Percentiles rank a stretch among this genome's conserved stretches.
Conservation (phyloP, 164 flowering plant species). For the Saururus chinensis region DNA sequence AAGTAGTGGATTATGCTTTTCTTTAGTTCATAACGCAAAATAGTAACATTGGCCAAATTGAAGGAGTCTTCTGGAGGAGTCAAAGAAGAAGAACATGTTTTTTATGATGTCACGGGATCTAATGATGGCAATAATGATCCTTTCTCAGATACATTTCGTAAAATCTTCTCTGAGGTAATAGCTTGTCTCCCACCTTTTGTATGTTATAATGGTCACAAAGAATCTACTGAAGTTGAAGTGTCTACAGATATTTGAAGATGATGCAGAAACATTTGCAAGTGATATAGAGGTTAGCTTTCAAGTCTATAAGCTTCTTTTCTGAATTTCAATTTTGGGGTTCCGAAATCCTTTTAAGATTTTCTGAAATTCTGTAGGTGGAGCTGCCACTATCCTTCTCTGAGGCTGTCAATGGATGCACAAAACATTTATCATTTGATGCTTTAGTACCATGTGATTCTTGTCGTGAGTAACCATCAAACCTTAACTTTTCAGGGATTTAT, state of each 20-base stretch:
- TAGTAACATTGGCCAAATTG: slow-evolving; percentile 2
- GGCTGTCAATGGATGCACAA: slow-evolving; percentile 85
- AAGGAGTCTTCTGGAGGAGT: slow-evolving; percentile 25
- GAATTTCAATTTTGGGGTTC: slow-evolving; percentile 2
- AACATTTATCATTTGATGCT: slow-evolving; percentile 57
- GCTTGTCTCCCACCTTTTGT: background rate
- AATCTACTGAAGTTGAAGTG: slow-evolving; percentile 1
- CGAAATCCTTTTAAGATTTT: background rate
- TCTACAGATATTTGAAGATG: slow-evolving; percentile 75
- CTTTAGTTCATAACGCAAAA: background rate
- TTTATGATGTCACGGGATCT: slow-evolving; percentile 38
- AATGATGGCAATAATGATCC: slow-evolving; percentile 29
- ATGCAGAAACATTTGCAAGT: slow-evolving; percentile 31
- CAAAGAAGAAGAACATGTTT: slow-evolving; percentile 21
- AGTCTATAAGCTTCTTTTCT: background rate
- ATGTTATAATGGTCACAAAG: background rate
- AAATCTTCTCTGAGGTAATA: slow-evolving; percentile 77
- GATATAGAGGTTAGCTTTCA: slow-evolving; percentile 50
- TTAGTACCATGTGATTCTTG: slow-evolving; percentile 71
- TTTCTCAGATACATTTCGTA: slow-evolving; percentile 70
- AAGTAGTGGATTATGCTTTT: background rate
- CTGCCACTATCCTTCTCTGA: slow-evolving; percentile 70
- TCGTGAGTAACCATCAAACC: slow-evolving; percentile 37
- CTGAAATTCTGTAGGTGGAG: slow-evolving; percentile 41
- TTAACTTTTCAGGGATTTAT: too few relatives aligned